Evolutionary conservation across 2,329 filamentous ascomycete genomes (phyloP).

Genomic region (Cyclaneusma minus): DNA sequence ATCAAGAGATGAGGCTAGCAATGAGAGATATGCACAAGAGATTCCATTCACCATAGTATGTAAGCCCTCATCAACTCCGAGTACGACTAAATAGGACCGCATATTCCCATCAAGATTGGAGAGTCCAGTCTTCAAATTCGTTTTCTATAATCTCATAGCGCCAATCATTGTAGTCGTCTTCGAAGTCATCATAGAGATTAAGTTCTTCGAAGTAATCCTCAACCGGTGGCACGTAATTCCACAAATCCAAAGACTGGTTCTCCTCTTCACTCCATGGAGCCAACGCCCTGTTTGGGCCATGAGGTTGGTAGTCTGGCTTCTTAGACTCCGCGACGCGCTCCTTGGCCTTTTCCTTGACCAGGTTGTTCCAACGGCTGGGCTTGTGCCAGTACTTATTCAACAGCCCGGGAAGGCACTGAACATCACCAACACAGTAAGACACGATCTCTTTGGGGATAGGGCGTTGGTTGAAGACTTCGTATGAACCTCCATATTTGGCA

Average conservation of each 20-base stretch:
- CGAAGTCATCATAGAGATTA: conserved; percentile 8
- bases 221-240: conserved; percentile 12
- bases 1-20: too few species aligned
- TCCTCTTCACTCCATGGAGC: conserved; percentile 16
- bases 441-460: conserved; percentile 24
- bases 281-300: conserved; percentile 11
- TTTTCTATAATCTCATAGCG: too few species aligned
- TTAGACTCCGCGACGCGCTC: conserved; percentile 12
- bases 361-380: conserved; percentile 7
- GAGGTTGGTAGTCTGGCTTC: conserved; percentile 9
- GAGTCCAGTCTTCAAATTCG: too few species aligned
- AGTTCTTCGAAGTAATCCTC: conserved; percentile 8
- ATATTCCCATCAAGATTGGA: too few species aligned
- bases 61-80: too few species aligned
- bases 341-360: conserved; percentile 8
- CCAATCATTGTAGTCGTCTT: too few species aligned
- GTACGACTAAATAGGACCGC: too few species aligned
- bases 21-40: too few species aligned
- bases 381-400: conserved; percentile 10
- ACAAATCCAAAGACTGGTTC: conserved; percentile 13
- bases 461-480: conserved; percentile 28
- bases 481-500: conserved; percentile 24
- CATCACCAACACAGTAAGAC: conserved; percentile 30
- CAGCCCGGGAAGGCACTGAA: conserved; percentile 25
- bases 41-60: too few species aligned